Conservation (phyloP, 495 filamentous ascomycete genomes). For the Sporormia fimetaria region DNA sequence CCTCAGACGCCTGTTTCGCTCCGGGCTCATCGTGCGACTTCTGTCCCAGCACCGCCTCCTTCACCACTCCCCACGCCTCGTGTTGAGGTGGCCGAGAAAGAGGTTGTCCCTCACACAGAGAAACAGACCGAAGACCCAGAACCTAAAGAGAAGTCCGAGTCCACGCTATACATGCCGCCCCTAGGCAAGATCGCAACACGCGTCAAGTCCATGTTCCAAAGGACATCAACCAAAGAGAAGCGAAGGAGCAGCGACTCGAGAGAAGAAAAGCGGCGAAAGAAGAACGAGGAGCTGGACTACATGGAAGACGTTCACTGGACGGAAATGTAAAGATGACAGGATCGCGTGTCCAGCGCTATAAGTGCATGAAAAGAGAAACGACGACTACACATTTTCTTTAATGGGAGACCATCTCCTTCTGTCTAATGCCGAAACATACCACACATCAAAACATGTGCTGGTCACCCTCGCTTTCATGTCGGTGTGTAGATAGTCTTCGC, state of each 20-base stretch:
- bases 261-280: not conserved
- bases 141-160: conserved; percentile 1
- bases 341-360: too few relatives aligned
- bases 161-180: not conserved
- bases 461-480: too few relatives aligned
- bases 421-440: too few relatives aligned
- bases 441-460: too few relatives aligned
- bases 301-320: conserved; percentile 14
- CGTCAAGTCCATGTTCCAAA: conserved; percentile 12
- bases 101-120: conserved; percentile 2
- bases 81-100: not conserved
- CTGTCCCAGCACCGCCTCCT: not conserved
- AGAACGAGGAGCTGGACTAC: conserved; percentile 3
- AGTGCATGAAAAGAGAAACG: too few relatives aligned
- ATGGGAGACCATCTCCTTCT: too few relatives aligned
- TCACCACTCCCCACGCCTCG: conserved; percentile 1
- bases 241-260: too few relatives aligned
- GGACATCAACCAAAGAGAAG: conserved; percentile 12
- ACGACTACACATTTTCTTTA: too few relatives aligned
- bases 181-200: conserved; percentile 7
- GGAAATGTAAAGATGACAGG: conserved; percentile 15
- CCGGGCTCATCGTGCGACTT: not conserved
- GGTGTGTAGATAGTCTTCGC: too few relatives aligned
- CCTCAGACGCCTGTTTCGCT: not conserved
- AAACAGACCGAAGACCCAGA: not conserved